Evolutionary conservation across 2,329 filamentous ascomycete genomes (phyloP).

Genomic region (Byssothecium circinans): DNA sequence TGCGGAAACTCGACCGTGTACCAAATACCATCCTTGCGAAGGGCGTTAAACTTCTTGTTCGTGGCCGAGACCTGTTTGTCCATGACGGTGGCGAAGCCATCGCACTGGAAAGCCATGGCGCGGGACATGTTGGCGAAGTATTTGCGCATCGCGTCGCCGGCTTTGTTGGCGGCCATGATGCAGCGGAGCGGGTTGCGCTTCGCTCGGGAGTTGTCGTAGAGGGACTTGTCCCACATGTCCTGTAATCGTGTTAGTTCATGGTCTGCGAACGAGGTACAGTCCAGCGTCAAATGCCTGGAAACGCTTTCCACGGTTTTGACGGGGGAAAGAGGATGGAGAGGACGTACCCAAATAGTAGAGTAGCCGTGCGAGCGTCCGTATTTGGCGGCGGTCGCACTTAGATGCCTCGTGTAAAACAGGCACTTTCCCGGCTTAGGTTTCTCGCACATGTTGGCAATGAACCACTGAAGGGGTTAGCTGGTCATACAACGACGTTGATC

Average conservation of each 20-base stretch:
- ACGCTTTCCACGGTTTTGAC: no score
- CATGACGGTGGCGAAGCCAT: conserved; percentile 5
- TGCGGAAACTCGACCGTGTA: conserved; percentile 3
- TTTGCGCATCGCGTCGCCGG: background rate
- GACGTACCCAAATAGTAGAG: conserved; percentile 5
- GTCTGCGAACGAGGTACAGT: no score
- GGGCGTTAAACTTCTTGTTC: background rate
- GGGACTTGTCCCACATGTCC: conserved; percentile 1
- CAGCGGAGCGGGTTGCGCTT: conserved; percentile 3
- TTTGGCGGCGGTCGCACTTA: background rate
- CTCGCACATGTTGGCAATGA: background rate
- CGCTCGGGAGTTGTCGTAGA: conserved; percentile 1
- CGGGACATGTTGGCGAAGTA: conserved; percentile 5
- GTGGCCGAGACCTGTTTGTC: background rate
- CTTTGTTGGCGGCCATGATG: conserved; percentile 2
- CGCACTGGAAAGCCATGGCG: conserved; percentile 2
- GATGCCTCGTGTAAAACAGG: conserved; percentile 1
- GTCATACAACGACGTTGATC: no score
- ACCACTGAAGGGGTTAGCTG: background rate
- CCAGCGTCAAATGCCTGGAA: no score
- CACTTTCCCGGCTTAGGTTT: conserved; percentile 1
- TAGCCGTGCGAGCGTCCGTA: background rate
- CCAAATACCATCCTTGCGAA: conserved; percentile 3
- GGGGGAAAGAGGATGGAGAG: no score
- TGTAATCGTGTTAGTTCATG: background rate